Evolutionary conservation across 2,329 filamentous ascomycete species (phyloP), one percentile per base, ranked within the genome.

Genomic region (Botrytis fabae): DNA sequence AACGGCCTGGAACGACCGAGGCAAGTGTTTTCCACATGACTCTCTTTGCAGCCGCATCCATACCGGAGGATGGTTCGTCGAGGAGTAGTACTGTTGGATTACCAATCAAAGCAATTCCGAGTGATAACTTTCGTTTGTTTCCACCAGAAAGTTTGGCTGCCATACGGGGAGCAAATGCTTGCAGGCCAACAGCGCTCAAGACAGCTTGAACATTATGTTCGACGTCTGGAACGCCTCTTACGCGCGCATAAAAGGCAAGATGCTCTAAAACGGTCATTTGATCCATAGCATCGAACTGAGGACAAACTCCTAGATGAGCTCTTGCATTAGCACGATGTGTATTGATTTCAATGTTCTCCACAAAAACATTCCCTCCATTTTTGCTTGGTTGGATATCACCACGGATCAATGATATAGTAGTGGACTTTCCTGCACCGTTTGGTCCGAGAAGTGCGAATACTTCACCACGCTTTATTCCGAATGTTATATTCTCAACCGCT

Each of bases 101-200:
- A 6, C 95, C 95, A 88, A 97, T 97, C 1, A 98, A 84, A 0
- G 95, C 95, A 72, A 98, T 97, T 4, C 92, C 95, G 0, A 98
- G 87, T 28, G 90, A 93, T 1, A 98, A 85, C 82, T 98, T 98
- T n/a, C 95, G 87, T 84, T 97, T 97, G 83, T 97, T 98, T 44
- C 95, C 95, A 14, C 95, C 95, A 0, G 92, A 95, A 0, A 98
- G 86, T 63, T 92, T 92, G 71, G 88, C 86, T 0, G 93, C 95
- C 87, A 95, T 93, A 40, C 94, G 89, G 12, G 89, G 85, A 4
- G 88, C 85, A 83, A 94, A 97, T 0, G 87, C 86, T 10, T 86
- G 83, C 0, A 98, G 86, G 0, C 94, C 94, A 1, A 97, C 94
- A 1, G 94, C 94, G 51, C 87, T 85, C n/a, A 97, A 85, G 7